A percentile compares a stretch with the other conserved stretches of the same genome.
These are phyloP conservation scores for Sporobolomyces roseus DNA, from an alignment of 768 basidiomycete species.

Conservation along the genomic window DNA sequence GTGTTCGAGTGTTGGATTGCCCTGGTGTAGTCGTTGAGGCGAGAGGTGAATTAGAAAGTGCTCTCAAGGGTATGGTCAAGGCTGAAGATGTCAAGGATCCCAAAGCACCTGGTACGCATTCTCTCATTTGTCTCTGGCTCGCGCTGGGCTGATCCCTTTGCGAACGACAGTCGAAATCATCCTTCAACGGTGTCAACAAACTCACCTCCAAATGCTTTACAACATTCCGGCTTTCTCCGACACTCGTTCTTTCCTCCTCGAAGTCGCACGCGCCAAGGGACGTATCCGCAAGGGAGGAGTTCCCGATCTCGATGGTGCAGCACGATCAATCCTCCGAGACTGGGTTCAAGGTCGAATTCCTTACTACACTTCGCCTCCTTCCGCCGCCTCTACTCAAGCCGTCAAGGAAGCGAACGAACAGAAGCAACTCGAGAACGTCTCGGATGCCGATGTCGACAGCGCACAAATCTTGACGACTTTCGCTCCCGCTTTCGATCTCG, in stretches of 20 bases:
- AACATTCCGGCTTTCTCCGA: conserved; percentile 69
- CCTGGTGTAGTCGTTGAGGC: conserved; percentile 84
- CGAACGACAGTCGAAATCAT: conserved; percentile 87
- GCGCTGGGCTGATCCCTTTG: not conserved
- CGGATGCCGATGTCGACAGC: conserved; percentile 74
- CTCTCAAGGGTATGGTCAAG: conserved; percentile 40
- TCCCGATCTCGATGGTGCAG: conserved; percentile 76
- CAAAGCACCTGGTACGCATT: conserved; percentile 66
- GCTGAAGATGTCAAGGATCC: conserved; percentile 86
- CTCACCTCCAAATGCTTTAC: conserved; percentile 78
- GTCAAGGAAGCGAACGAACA: conserved; percentile 51
- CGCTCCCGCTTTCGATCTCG: conserved; percentile 73
- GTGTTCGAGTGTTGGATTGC: conserved; percentile 86
- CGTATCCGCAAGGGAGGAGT: conserved; percentile 87
- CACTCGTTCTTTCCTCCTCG: conserved; percentile 79
- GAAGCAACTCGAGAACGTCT: conserved; percentile 42
- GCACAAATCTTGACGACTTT: conserved; percentile 70
- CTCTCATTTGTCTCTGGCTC: not conserved
- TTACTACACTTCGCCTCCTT: conserved; percentile 75
- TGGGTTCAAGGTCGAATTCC: conserved; percentile 91
- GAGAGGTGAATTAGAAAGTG: conserved; percentile 47
- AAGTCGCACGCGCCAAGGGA: conserved; percentile 77
- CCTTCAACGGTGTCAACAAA: conserved; percentile 63
- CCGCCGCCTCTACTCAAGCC: conserved; percentile 33
- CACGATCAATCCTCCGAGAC: conserved; percentile 75